Percentiles rank a stretch among this genome's conserved stretches.
These are phyloP conservation scores for Pichia sp. DNA, from an alignment of 1,139 yeast species.

Conservation along the genomic window DNA sequence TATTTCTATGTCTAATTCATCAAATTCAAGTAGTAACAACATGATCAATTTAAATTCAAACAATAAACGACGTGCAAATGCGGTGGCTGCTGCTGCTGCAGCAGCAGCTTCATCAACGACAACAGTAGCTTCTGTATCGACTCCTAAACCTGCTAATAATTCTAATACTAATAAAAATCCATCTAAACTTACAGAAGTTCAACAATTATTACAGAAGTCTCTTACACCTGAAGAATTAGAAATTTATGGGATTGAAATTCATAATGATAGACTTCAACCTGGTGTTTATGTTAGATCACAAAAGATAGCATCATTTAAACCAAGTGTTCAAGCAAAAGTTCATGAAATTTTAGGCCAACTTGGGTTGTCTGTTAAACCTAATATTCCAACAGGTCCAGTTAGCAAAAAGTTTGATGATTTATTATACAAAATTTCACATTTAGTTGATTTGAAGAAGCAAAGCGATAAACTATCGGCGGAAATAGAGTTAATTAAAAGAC, in stretches of 20 bases:
- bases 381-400: conserved; percentile 81
- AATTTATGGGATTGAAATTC: conserved; percentile 79
- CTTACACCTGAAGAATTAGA: conserved; percentile 76
- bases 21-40: neutral
- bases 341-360: conserved; percentile 69
- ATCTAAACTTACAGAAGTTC: conserved; percentile 33
- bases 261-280: conserved; percentile 67
- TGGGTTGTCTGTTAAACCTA: conserved; percentile 77
- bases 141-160: conserved; percentile 20
- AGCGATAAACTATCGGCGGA: conserved; percentile 85
- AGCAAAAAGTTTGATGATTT: conserved; percentile 75
- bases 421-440: conserved; percentile 61
- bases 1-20: conserved; percentile 30
- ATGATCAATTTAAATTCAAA: neutral
- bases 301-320: conserved; percentile 53
- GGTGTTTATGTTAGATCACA: conserved; percentile 80
- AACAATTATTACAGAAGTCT: conserved; percentile 38
- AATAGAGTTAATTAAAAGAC: conserved; percentile 48
- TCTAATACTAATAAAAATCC: conserved; percentile 24
- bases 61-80: conserved; percentile 4
- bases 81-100: neutral
- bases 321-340: conserved; percentile 73
- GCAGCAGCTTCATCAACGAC: neutral
- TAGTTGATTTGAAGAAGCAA: conserved; percentile 81
- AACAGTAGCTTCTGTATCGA: too few relatives aligned